Percentiles rank a stretch among this genome's conserved stretches.
Conservation (phyloP, 768 basidiomycete species). For the Tricholoma bakamatsutake region DNA sequence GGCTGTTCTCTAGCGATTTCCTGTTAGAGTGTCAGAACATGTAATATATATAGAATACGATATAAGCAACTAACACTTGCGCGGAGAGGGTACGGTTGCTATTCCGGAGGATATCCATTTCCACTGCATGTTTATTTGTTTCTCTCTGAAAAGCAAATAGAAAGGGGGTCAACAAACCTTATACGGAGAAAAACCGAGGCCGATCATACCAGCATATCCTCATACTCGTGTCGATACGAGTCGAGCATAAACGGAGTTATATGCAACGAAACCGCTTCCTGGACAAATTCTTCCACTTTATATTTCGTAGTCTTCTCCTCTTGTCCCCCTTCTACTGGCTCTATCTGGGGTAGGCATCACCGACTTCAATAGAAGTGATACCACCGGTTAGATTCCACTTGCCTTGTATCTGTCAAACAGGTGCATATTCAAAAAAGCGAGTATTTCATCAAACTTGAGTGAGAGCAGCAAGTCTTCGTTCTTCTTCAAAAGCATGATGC, state of each 20-base stretch:
- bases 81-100: conserved; percentile 68
- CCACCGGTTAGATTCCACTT: conserved; percentile 5
- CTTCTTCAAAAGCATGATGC: conserved; percentile 77
- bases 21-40: conserved; percentile 33
- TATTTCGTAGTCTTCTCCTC: conserved; percentile 37
- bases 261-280: conserved; percentile 76
- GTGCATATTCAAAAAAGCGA: conserved; percentile 74
- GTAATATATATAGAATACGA: neutral
- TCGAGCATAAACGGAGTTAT: conserved; percentile 98
- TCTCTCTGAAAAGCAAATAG: conserved; percentile 35
- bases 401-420: conserved; percentile 80
- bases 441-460: conserved; percentile 88
- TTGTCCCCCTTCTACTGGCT: conserved; percentile 17
- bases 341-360: conserved; percentile 18
- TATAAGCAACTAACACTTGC: conserved; percentile 62
- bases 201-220: conserved; percentile 56
- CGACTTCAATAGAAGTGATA: neutral
- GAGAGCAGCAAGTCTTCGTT: conserved; percentile 76
- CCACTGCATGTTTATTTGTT: conserved; percentile 76
- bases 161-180: neutral
- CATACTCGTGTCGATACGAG: conserved; percentile 82
- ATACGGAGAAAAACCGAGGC: neutral
- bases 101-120: conserved; percentile 78
- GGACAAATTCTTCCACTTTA: conserved; percentile 76
- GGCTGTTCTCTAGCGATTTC: conserved; percentile 69